phyloP scores from a whole-genome alignment of 257 asterid genomes.

The Mitragyna speciosa region DNA sequence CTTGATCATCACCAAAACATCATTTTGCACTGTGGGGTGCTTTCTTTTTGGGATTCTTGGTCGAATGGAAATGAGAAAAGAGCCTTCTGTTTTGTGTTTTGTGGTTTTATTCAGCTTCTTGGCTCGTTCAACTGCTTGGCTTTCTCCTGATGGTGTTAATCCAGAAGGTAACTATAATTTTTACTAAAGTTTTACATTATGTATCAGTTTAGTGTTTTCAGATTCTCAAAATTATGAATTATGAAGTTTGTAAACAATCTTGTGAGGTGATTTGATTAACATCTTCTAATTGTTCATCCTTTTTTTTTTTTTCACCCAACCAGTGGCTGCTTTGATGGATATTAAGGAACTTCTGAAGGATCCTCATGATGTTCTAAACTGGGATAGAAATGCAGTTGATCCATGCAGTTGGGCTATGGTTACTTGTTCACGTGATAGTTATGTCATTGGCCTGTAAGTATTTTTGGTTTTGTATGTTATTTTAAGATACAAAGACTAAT shows the following conservation, averaged over 20 bases:
- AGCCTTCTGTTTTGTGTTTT: constrained; percentile 29
- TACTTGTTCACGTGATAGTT: constrained; percentile 57
- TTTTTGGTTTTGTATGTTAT: neutral
- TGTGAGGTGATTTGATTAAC: neutral
- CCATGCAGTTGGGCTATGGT: constrained; percentile 94
- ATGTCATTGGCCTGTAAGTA: constrained; percentile 68
- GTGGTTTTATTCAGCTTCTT: constrained; percentile 42
- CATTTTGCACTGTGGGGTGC: neutral
- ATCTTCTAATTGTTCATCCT: neutral
- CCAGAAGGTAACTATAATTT: constrained; percentile 59
- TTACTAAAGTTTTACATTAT: too few species aligned
- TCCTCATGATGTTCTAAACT: constrained; percentile 66
- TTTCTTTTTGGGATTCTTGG: constrained; percentile 3
- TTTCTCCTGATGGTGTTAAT: constrained; percentile 86
- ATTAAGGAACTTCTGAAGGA: constrained; percentile 63
- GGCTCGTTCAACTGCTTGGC: constrained; percentile 54
- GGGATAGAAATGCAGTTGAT: constrained; percentile 86
- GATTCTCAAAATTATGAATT: neutral
- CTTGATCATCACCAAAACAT: neutral
- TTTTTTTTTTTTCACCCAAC: neutral
- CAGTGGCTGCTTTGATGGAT: constrained; percentile 87
- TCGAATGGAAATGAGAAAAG: constrained; percentile 35
- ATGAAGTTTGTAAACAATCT: neutral
- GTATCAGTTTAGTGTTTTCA: neutral
- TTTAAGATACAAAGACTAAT: neutral